These are phyloP conservation scores for Elsinoe arachidis DNA, from an alignment of 2,329 filamentous ascomycete species.

Conservation along the genomic window DNA sequence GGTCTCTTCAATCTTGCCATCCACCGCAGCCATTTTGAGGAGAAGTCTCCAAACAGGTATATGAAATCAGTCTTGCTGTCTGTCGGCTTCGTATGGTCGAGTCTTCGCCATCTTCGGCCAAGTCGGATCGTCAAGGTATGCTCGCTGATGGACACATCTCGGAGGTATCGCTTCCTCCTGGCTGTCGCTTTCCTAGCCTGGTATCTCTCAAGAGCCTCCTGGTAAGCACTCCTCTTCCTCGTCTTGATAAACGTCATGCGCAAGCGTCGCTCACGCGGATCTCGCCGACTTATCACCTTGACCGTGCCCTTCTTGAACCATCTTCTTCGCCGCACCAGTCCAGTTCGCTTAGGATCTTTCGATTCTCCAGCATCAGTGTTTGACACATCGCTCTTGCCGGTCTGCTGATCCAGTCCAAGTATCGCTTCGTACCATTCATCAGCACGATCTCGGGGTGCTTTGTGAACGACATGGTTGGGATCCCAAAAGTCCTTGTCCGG, in stretches of 20 bases:
- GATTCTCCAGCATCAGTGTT: background rate
- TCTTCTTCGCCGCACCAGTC: background rate
- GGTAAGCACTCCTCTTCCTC: background rate
- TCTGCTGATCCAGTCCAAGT: background rate
- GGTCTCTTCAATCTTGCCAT: conserved; percentile 15
- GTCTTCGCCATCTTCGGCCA: background rate
- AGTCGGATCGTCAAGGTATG: background rate
- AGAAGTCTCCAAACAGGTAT: conserved; percentile 9
- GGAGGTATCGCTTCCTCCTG: background rate
- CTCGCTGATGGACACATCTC: background rate
- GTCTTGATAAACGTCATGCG: background rate
- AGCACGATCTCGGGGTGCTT: background rate
- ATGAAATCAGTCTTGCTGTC: background rate
- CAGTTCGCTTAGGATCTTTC: no score
- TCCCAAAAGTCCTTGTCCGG: background rate
- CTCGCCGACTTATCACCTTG: background rate
- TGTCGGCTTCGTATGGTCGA: background rate
- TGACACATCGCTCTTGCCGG: background rate
- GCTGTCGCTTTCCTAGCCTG: background rate
- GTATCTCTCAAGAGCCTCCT: background rate
- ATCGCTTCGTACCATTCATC: conserved; percentile 15
- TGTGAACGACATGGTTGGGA: background rate
- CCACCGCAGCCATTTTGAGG: conserved; percentile 16
- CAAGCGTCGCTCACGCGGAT: background rate
- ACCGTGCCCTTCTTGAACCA: background rate